phyloP scores from a whole-genome alignment of 257 asterid genomes.

The Voacanga thouarsii region DNA sequence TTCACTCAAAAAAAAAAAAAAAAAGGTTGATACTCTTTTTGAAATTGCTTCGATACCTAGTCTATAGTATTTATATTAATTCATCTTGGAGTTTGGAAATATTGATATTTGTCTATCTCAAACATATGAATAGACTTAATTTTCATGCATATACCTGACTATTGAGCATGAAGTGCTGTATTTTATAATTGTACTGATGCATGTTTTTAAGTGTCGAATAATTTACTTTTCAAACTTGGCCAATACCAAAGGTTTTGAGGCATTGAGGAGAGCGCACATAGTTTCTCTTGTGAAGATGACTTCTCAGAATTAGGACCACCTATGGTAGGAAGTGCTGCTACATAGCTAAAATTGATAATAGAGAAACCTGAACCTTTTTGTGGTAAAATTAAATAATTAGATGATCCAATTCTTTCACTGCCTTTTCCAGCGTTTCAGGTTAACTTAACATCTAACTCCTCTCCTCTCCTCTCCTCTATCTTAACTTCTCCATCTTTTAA shows the following conservation, averaged over 20 bases:
- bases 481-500: too few species aligned
- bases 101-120: background rate
- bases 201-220: background rate
- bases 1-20: too few species aligned
- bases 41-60: too few species aligned
- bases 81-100: background rate
- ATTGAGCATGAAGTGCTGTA: background rate
- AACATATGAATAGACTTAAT: background rate
- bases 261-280: conserved; percentile 26
- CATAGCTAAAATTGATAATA: conserved; percentile 27
- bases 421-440: too few species aligned
- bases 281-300: conserved; percentile 29
- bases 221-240: conserved; percentile 17
- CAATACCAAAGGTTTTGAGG: conserved; percentile 28
- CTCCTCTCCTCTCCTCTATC: too few species aligned
- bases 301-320: conserved; percentile 51
- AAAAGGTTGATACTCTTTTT: too few species aligned
- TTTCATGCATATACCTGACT: background rate
- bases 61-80: background rate
- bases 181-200: background rate
- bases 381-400: conserved; percentile 21
- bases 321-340: conserved; percentile 14
- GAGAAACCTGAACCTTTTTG: conserved; percentile 28
- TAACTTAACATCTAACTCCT: too few species aligned
- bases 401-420: too few species aligned